Evolutionary conservation across 2,329 filamentous ascomycete species (phyloP), one percentile per base, ranked within the genome.

Genomic region (Paecilomyces dactylethromorphus): DNA sequence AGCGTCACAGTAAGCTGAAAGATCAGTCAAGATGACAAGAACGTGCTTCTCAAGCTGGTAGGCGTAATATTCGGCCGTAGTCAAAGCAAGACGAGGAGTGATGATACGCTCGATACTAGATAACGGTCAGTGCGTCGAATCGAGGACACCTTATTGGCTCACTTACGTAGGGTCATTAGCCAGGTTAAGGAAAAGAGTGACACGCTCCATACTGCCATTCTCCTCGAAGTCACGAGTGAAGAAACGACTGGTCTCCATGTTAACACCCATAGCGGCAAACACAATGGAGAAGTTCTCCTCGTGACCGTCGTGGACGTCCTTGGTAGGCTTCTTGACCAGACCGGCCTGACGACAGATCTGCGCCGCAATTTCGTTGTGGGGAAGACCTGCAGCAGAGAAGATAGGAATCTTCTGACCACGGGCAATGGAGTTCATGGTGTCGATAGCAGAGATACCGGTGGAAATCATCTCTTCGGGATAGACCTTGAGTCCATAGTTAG

Each of bases 31-130:
- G 78, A 99, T 99, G 72, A 99, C 94, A 65, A 99, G 80, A 62
- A 99, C 94, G 85, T 99, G 94, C 86, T 99, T 99, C 85, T 99
- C 94, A 66, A 99, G 87, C 79, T 99, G 94, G 82, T 99, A 99
- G 74, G 94, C 94, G 78, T 97, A 99, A 86, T 99, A 99, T 79
- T 99, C 94, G 78, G 94, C 94, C 26, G 95, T 99, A 55, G 94
- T 99, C 65, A 99, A 85, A 57, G 94, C 94, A 62, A 99, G 89
- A 86, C 94, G 94, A 75, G 94, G 94, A 57, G 94, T 99, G 75
- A 99, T 99, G 75, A 99, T 99, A 88, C 94, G 94, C 80, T 99
- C 94, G 77, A 99, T 99, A 56, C 91, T 95, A 68, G 24, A 68
- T 60, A 18, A 22, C 35, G 21, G 60, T 63, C n/a, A 62, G 45